These are phyloP conservation scores for Endocladia muricata DNA, from an alignment of 31 red algal genomes.

Conservation along the genomic window DNA sequence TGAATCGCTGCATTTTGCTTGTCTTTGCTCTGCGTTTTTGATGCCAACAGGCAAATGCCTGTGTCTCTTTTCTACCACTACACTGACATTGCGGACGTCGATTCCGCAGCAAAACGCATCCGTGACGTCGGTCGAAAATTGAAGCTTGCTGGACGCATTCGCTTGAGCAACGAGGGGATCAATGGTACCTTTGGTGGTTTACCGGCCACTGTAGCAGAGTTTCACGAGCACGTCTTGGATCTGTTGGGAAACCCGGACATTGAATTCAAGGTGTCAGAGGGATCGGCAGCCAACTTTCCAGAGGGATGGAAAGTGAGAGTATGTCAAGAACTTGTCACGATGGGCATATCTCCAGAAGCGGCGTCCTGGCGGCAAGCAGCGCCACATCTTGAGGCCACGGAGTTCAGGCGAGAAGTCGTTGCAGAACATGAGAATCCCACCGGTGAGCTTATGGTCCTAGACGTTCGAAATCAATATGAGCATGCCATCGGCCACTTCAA, in stretches of 20 bases:
- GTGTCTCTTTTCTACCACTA: conserved; percentile 64
- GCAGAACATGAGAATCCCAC: background rate
- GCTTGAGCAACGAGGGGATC: conserved; percentile 48
- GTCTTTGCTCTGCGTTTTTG: background rate
- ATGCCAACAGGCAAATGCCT: conserved; percentile 19
- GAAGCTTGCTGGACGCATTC: conserved; percentile 41
- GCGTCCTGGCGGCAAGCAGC: conserved; percentile 51
- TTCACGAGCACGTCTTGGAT: conserved; percentile 15
- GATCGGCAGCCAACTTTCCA: conserved; percentile 24
- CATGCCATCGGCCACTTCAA: conserved; percentile 59
- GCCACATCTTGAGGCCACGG: conserved; percentile 23
- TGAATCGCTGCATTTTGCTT: too few relatives aligned
- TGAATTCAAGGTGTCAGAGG: conserved; percentile 33
- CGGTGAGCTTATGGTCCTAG: conserved; percentile 23
- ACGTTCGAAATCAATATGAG: conserved; percentile 69
- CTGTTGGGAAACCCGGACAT: conserved; percentile 12
- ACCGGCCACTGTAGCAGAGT: conserved; percentile 20
- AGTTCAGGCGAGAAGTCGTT: conserved; percentile 37
- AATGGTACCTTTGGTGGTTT: conserved; percentile 55
- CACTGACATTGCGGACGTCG: conserved; percentile 21
- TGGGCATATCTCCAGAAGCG: conserved; percentile 10
- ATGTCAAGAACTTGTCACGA: conserved; percentile 51
- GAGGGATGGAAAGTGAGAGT: conserved; percentile 43
- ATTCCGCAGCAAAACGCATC: conserved; percentile 16
- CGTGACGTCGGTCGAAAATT: background rate